These are phyloP conservation scores for Boletus edulis DNA, from an alignment of 768 basidiomycete species.

Conservation along the genomic window DNA sequence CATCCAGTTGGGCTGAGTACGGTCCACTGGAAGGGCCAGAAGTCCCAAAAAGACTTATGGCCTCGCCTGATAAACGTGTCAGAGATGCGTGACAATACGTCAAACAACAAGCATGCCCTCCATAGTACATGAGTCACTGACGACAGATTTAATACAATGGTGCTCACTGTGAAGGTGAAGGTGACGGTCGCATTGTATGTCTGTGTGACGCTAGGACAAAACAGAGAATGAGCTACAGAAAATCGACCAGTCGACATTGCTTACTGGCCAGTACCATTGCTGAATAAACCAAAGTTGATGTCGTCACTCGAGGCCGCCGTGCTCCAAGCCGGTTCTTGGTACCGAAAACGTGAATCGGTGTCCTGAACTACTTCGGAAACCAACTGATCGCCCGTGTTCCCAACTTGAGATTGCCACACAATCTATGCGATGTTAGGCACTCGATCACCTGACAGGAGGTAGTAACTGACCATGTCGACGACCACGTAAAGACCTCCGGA, in stretches of 20 bases:
- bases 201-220: constrained; percentile 31
- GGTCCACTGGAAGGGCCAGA: constrained; percentile 35
- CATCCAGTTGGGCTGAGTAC: constrained; percentile 38
- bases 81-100: not conserved
- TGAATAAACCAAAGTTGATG: constrained; percentile 37
- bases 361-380: constrained; percentile 31
- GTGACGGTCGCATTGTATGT: constrained; percentile 33
- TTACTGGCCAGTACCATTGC: constrained; percentile 44
- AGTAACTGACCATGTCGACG: constrained; percentile 40
- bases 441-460: not conserved
- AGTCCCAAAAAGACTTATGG: constrained; percentile 44
- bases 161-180: constrained; percentile 41
- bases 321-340: constrained; percentile 37
- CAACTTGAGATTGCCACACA: constrained; percentile 32
- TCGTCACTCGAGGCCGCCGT: constrained; percentile 23
- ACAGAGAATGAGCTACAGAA: not conserved
- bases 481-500: constrained; percentile 37
- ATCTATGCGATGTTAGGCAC: constrained; percentile 14
- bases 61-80: constrained; percentile 33
- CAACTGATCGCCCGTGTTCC: constrained; percentile 12
- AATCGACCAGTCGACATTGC: not conserved
- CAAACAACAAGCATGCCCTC: constrained; percentile 20
- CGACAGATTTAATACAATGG: not conserved
- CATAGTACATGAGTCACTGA: constrained; percentile 1
- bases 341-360: constrained; percentile 39